phyloP scores from a whole-genome alignment of 345 rosid genomes.

The Euclidium syriacum region DNA sequence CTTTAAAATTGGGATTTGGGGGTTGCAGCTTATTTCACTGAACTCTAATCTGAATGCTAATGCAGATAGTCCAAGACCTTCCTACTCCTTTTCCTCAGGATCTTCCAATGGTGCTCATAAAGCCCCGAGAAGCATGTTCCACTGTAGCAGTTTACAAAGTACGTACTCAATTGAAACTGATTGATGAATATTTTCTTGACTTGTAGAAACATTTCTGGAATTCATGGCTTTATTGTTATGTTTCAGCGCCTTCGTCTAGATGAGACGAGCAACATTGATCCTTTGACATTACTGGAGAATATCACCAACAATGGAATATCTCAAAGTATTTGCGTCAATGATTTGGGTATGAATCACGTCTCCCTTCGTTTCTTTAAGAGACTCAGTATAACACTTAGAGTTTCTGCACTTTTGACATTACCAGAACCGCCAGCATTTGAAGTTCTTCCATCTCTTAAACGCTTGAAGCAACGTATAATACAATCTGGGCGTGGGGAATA shows the following conservation, averaged over 20 bases:
- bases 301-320: conserved; percentile 68
- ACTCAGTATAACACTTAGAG: background rate
- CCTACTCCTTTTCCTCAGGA: conserved; percentile 65
- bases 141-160: conserved; percentile 97
- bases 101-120: conserved; percentile 81
- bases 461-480: conserved; percentile 66
- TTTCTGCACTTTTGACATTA: conserved; percentile 13
- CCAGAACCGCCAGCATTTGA: conserved; percentile 92
- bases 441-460: conserved; percentile 84
- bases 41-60: conserved; percentile 13
- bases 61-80: conserved; percentile 79
- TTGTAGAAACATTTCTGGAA: background rate
- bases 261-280: conserved; percentile 65
- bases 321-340: conserved; percentile 83
- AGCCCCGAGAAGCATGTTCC: conserved; percentile 84
- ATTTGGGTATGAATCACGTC: conserved; percentile 54
- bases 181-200: background rate
- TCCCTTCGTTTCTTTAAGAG: background rate
- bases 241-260: conserved; percentile 65
- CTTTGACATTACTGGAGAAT: conserved; percentile 65
- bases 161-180: conserved; percentile 35
- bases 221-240: conserved; percentile 15
- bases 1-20: background rate
- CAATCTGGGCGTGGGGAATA: conserved; percentile 87
- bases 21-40: background rate